Evolutionary conservation across 805 yeast species (phyloP), one percentile per base, ranked within the genome.

Genomic region (Monosporozyma servazzii): DNA sequence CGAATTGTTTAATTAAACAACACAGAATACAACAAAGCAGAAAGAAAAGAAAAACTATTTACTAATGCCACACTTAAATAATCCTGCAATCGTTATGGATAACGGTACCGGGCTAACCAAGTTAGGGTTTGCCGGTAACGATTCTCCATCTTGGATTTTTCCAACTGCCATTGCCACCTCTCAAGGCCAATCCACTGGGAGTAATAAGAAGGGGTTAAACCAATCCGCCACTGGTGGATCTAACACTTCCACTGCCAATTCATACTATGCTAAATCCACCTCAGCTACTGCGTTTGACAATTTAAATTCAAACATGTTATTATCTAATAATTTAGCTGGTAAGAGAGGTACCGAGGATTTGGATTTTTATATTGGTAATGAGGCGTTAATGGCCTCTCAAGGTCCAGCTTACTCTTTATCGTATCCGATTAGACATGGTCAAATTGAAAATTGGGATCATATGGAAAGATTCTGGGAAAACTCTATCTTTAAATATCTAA

Each of bases 391-490:
- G 49, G 96, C 96, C 13, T 85, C 97, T n/a, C 84, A 81, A 60
- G 95, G 96, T 5, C 88, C 96, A 56, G 76, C 88, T 29, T 93
- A 93, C 70, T 84, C 90, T 29, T 74, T 93, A 53, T 80, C 82
- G 56, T 93, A 93, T 64, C 99, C 99, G 18, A 89, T 93, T 54
- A 85, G 89, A 69, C 99, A 93, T 66, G 99, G 99, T 25, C 99
- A 93, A 74, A 86, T 93, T 56, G 99, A 93, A 70, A 88, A 93
- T 69, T 93, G 99, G 99, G 99, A 93, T 72, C 97, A 93, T 66
- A 93, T 93, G 99, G 99, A 93, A 71, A 79, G 99, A 67, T 91
- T 89, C 70, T 93, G 99, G 99, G 98, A 93, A 66, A 86, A 87
- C 63, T 88, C 96, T 46, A 90, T 93, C 64, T 93, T 93, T 75